These are phyloP conservation scores for Fusarium staphyleae DNA, from an alignment of 2,329 filamentous ascomycete genomes.

Conservation along the genomic window DNA sequence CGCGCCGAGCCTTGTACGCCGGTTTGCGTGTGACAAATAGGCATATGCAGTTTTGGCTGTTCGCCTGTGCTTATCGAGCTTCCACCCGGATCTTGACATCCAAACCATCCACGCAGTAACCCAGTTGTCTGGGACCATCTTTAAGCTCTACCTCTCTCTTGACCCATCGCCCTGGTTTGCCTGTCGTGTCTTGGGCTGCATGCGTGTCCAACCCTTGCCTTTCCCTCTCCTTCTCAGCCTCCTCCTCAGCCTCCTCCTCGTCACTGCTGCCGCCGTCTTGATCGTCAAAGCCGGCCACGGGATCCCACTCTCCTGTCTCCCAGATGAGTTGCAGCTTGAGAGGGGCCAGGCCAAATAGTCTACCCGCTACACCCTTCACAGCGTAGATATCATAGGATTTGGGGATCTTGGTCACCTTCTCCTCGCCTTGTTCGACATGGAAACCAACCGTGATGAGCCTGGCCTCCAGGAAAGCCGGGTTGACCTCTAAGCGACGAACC, in stretches of 20 bases:
- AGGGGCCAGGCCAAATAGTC: conserved; percentile 70
- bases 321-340: conserved; percentile 74
- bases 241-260: conserved; percentile 55
- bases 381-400: conserved; percentile 81
- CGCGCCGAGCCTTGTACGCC: background rate
- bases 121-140: conserved; percentile 81
- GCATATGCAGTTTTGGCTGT: conserved; percentile 2
- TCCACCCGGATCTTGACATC: conserved; percentile 78
- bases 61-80: conserved; percentile 39
- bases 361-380: conserved; percentile 79
- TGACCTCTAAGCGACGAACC: conserved; percentile 62
- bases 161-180: conserved; percentile 67
- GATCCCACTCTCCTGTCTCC: conserved; percentile 93
- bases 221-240: conserved; percentile 48
- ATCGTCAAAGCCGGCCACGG: conserved; percentile 69
- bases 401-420: conserved; percentile 65
- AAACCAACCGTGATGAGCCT: conserved; percentile 74
- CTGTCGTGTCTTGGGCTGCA: conserved; percentile 38
- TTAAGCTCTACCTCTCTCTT: conserved; percentile 81
- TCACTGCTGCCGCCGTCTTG: conserved; percentile 63
- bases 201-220: conserved; percentile 26
- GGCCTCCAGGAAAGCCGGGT: conserved; percentile 83
- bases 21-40: conserved; percentile 17
- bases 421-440: conserved; percentile 32
- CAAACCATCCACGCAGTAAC: conserved; percentile 79